A percentile compares a stretch with the other conserved stretches of the same genome.
phyloP scores from a whole-genome alignment of 176 grass and related monocot genomes.

The Zea mays region Zm-B73-REFERENCE-NAM-5.0 NC_050098.1:191284501-191285000 shows the following conservation, averaged over 20 bases:
- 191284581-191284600: neutral
- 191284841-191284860: slow-evolving; percentile 35
- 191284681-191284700: slow-evolving; percentile 44
- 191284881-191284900: slow-evolving; percentile 29
- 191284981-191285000: slow-evolving; percentile 22
- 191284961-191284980: neutral
- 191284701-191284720: slow-evolving; percentile 42
- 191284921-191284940: neutral
- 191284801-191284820: slow-evolving; percentile 35
- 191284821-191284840: neutral
- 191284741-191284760: neutral
- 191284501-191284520: no score
- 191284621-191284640: slow-evolving; percentile 12
- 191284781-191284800: neutral
- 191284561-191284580: slow-evolving; percentile 6
- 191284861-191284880: slow-evolving; percentile 26
- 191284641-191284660: no score
- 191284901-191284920: slow-evolving; percentile 17
- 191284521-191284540: neutral
- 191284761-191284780: neutral
- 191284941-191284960: neutral
- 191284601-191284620: slow-evolving; percentile 14
- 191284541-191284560: slow-evolving; percentile 18
- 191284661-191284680: neutral
- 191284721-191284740: slow-evolving; percentile 20